Conservation (phyloP, 1,284 basidiomycete genomes). For the Cutaneotrichosporon spelunceum region DNA sequence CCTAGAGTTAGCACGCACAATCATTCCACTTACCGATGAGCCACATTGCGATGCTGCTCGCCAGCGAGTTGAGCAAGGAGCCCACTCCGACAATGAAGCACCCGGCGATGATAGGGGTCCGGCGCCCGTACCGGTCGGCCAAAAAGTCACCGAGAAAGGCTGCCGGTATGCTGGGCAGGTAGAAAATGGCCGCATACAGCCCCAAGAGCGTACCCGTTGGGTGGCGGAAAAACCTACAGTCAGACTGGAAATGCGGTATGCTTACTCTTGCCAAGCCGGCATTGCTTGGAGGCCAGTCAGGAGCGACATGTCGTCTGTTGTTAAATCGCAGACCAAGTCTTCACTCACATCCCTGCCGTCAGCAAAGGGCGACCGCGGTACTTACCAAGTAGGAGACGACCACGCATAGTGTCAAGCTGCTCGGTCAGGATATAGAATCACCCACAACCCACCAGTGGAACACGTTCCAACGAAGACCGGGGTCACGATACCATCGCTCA, state of each 20-base stretch:
- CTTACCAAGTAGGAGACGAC: neutral
- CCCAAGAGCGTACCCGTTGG: neutral
- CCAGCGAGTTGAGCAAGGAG: neutral
- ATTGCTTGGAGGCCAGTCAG: neutral
- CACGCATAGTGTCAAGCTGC: neutral
- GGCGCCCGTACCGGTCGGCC: neutral
- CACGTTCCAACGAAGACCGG: neutral
- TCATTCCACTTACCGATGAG: neutral
- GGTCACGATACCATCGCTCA: neutral
- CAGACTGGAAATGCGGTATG: neutral
- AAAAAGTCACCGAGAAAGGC: neutral
- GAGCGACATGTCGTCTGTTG: neutral
- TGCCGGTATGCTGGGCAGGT: neutral
- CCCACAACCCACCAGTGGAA: neutral
- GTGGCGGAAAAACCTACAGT: neutral
- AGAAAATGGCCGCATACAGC: neutral
- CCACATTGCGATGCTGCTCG: neutral
- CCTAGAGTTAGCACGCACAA: neutral
- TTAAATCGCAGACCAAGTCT: neutral
- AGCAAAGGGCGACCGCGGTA: neutral
- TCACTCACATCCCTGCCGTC: neutral
- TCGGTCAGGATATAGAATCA: too few relatives aligned
- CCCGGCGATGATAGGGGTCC: neutral
- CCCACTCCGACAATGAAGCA: neutral
- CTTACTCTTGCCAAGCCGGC: neutral